A percentile compares a stretch with the other conserved stretches of the same genome.
Conservation (phyloP, 345 rosid genomes). For the Euphorbia peplus region DNA sequence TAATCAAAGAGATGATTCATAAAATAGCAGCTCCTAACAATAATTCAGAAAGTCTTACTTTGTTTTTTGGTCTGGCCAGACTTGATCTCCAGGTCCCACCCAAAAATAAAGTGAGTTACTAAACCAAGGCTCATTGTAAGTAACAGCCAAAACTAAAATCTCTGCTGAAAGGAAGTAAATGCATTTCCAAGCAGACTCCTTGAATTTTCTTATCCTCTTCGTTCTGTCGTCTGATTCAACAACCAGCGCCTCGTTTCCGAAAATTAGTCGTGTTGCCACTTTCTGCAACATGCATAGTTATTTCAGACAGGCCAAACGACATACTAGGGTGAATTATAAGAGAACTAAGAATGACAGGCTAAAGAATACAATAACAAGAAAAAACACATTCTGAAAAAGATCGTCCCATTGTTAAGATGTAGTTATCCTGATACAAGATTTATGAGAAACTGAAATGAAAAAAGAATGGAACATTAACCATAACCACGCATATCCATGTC, state of each 20-base stretch:
- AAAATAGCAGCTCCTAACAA: neutral
- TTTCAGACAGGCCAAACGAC: slow-evolving; percentile 17
- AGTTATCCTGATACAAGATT: neutral
- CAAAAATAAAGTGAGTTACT: slow-evolving; percentile 64
- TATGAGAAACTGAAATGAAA: slow-evolving; percentile 3
- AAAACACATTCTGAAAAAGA: neutral
- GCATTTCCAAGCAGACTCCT: slow-evolving; percentile 95
- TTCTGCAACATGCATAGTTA: slow-evolving; percentile 44
- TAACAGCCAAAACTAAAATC: slow-evolving; percentile 50
- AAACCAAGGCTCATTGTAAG: slow-evolving; percentile 85
- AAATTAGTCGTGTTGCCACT: slow-evolving; percentile 49
- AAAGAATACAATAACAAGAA: neutral
- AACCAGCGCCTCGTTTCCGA: slow-evolving; percentile 38
- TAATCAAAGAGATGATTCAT: neutral
- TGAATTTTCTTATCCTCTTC: slow-evolving; percentile 67
- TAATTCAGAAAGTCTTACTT: slow-evolving; percentile 45
- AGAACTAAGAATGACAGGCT: neutral
- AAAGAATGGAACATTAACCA: neutral
- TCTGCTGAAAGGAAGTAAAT: slow-evolving; percentile 74
- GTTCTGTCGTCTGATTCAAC: slow-evolving; percentile 33
- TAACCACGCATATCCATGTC: neutral
- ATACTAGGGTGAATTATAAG: slow-evolving; percentile 9
- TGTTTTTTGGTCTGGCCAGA: slow-evolving; percentile 83
- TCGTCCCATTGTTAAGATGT: too few species aligned
- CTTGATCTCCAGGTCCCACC: slow-evolving; percentile 76